phyloP scores from a whole-genome alignment of 2,329 filamentous ascomycete species.

The Chaetomiaceae sp. region DNA sequence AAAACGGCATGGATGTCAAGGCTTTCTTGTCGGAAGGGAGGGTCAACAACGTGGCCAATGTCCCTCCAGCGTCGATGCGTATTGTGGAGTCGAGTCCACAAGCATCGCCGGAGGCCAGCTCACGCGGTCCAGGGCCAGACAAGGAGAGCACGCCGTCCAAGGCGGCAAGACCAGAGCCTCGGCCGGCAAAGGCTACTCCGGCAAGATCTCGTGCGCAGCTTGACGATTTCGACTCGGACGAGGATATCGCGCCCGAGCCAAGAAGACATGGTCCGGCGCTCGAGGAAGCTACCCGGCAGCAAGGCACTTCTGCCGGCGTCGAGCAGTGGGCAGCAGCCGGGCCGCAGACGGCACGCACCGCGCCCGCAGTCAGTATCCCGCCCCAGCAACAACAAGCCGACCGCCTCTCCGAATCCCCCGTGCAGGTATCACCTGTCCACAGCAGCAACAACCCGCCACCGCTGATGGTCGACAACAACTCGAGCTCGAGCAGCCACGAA shows the following conservation, averaged over 20 bases:
- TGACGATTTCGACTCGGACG: constrained; percentile 65
- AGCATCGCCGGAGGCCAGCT: constrained; percentile 24
- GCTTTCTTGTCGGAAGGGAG: constrained; percentile 40
- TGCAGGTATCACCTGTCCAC: constrained; percentile 56
- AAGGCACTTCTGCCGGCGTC: constrained; percentile 39
- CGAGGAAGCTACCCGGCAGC: constrained; percentile 26
- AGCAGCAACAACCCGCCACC: constrained; percentile 54
- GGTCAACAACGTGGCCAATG: constrained; percentile 51
- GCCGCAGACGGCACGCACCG: constrained; percentile 30
- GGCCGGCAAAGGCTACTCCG: constrained; percentile 41
- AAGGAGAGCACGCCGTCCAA: too few relatives aligned
- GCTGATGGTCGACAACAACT: constrained; percentile 65
- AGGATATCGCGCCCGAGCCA: constrained; percentile 32
- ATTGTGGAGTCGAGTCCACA: constrained; percentile 45
- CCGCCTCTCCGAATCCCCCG: constrained; percentile 63
- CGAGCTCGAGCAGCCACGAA: constrained; percentile 67
- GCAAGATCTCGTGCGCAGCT: constrained; percentile 61
- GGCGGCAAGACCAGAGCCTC: too few relatives aligned
- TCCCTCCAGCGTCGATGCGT: constrained; percentile 55
- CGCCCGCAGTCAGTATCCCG: constrained; percentile 25
- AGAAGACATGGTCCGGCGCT: constrained; percentile 27
- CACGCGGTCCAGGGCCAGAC: constrained; percentile 32
- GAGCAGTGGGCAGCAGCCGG: constrained; percentile 29
- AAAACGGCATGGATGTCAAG: constrained; percentile 39
- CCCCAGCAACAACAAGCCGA: constrained; percentile 34